Evolutionary conservation across 148 eudicot species (phyloP).

Genomic region (Rhododendron ovatum): DNA sequence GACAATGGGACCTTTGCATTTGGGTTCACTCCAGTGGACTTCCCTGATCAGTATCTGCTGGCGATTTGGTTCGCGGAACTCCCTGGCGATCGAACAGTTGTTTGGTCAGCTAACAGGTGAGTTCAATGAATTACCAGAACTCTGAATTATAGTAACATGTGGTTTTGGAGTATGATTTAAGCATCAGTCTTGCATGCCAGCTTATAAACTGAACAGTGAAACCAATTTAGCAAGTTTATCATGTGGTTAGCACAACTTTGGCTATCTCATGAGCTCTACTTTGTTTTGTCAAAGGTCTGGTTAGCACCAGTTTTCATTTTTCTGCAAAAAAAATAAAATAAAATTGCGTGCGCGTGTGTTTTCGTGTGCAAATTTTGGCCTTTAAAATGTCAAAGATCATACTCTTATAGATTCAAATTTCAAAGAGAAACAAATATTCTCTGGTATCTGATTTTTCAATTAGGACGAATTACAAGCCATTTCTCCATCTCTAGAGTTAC

Average conservation of each 20-base stretch:
- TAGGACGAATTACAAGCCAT: background rate
- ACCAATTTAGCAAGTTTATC: background rate
- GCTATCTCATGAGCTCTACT: background rate
- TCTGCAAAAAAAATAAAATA: too few species aligned
- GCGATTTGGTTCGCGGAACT: slow-evolving; percentile 62
- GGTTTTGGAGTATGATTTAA: background rate
- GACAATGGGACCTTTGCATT: slow-evolving; percentile 84
- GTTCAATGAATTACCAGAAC: background rate
- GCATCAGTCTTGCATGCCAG: too few species aligned
- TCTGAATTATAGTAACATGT: background rate
- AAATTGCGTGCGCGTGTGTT: background rate
- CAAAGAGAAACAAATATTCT: background rate
- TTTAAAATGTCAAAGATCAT: background rate
- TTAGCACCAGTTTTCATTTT: background rate
- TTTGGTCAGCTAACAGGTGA: slow-evolving; percentile 72
- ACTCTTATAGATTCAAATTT: background rate
- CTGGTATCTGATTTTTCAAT: background rate
- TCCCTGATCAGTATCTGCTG: slow-evolving; percentile 33
- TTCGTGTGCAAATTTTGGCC: background rate
- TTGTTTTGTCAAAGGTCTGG: background rate
- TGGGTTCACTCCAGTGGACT: slow-evolving; percentile 50
- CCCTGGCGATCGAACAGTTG: slow-evolving; percentile 53
- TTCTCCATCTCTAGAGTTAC: slow-evolving; percentile 16
- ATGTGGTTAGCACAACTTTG: background rate
- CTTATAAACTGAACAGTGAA: background rate